These are phyloP conservation scores for Dioszegia aurantiaca DNA, from an alignment of 768 basidiomycete species.

Conservation along the genomic window DNA sequence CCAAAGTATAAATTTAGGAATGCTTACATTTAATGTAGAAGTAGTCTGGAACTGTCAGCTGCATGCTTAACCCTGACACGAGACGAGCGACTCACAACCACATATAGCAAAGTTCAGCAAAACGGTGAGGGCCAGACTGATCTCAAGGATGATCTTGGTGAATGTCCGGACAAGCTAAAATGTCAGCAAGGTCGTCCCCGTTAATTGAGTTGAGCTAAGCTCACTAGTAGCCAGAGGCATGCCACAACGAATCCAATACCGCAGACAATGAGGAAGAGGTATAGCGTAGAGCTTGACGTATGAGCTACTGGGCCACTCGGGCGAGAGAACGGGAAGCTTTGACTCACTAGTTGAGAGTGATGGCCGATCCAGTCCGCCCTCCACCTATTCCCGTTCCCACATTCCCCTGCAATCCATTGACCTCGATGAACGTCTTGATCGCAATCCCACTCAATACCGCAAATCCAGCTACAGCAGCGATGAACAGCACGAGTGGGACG, in stretches of 20 bases:
- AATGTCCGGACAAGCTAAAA: conserved; percentile 63
- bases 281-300: conserved; percentile 63
- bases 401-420: conserved; percentile 71
- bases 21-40: conserved; percentile 46
- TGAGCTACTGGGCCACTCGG: conserved; percentile 6
- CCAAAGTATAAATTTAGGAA: not conserved
- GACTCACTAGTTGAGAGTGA: conserved; percentile 67
- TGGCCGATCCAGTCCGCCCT: conserved; percentile 57
- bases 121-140: conserved; percentile 46
- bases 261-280: conserved; percentile 71
- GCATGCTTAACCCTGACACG: too few relatives aligned
- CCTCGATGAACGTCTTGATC: conserved; percentile 62
- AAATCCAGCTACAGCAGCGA: conserved; percentile 71
- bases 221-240: conserved; percentile 61
- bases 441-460: conserved; percentile 66
- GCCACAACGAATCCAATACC: conserved; percentile 68
- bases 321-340: not conserved
- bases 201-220: conserved; percentile 5
- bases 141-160: conserved; percentile 69
- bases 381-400: conserved; percentile 52
- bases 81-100: conserved; percentile 58
- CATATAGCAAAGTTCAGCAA: conserved; percentile 62
- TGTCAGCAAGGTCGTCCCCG: not conserved
- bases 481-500: conserved; percentile 67
- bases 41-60: conserved; percentile 32